phyloP scores from a whole-genome alignment of 163 green algal genomes.

The Chlorella variabilis region DNA sequence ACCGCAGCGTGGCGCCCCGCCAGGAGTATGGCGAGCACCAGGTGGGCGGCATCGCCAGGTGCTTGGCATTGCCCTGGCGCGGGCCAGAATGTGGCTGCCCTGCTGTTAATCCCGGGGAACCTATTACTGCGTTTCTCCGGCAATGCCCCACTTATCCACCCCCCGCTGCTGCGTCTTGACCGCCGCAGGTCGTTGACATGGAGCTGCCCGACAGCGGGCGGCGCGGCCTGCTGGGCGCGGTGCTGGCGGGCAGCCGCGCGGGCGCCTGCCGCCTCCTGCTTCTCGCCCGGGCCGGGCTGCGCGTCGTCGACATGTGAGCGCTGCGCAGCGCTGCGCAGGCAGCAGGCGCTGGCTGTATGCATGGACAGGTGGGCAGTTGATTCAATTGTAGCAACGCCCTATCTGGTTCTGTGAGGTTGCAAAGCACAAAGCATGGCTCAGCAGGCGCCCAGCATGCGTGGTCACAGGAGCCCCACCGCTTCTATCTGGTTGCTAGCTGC shows the following conservation, averaged over 20 bases:
- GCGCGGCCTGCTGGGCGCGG: constrained; percentile 11
- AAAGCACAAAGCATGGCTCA: no score
- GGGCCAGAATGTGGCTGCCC: not conserved
- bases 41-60: not conserved
- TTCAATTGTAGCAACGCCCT: no score
- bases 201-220: not conserved
- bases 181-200: constrained; percentile 33
- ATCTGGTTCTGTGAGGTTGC: no score
- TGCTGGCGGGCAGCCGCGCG: constrained; percentile 8
- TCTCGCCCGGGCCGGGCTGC: constrained; percentile 9
- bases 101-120: no score
- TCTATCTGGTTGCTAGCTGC: no score
- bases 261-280: constrained; percentile 20
- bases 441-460: no score
- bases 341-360: no score
- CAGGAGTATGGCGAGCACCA: constrained; percentile 38
- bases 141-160: not conserved
- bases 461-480: no score
- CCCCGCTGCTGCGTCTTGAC: not conserved
- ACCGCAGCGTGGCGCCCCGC: constrained; percentile 1
- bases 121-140: not conserved
- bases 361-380: no score
- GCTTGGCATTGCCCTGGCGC: no score
- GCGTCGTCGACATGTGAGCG: constrained; percentile 22
- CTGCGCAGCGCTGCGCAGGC: not conserved